These are phyloP conservation scores for Aspergillus avenaceus DNA, from an alignment of 495 filamentous ascomycete species.

Conservation along the genomic window DNA sequence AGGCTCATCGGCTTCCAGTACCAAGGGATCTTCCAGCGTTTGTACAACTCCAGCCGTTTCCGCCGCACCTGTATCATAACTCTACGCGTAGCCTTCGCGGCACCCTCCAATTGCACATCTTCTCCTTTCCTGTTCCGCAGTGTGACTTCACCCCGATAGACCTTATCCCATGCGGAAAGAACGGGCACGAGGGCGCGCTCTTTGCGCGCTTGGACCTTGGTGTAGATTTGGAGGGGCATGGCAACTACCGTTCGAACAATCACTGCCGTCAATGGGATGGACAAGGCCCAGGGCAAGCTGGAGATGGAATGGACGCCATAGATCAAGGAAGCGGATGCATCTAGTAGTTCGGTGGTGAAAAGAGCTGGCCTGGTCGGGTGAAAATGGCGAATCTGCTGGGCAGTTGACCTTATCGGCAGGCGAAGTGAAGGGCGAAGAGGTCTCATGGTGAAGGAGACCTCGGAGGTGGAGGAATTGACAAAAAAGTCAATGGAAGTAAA, in stretches of 20 bases:
- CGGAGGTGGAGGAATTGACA: background rate
- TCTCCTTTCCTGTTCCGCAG: slow-evolving; percentile 1
- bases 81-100: background rate
- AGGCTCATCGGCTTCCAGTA: slow-evolving; percentile 43
- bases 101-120: background rate
- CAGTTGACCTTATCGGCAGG: background rate
- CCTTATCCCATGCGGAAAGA: slow-evolving; percentile 41
- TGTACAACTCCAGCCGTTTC: slow-evolving; percentile 35
- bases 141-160: slow-evolving; percentile 18
- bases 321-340: slow-evolving; percentile 52
- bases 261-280: slow-evolving; percentile 67
- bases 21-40: slow-evolving; percentile 40
- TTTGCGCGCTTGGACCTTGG: slow-evolving; percentile 33
- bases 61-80: slow-evolving; percentile 5
- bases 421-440: slow-evolving; percentile 8
- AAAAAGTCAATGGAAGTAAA: background rate
- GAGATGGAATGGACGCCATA: slow-evolving; percentile 56
- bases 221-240: slow-evolving; percentile 56
- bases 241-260: slow-evolving; percentile 55
- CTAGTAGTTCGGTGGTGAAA: slow-evolving; percentile 44
- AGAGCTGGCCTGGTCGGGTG: slow-evolving; percentile 37
- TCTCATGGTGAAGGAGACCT: slow-evolving; percentile 9
- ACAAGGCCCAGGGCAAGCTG: slow-evolving; percentile 63
- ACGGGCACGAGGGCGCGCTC: slow-evolving; percentile 48
- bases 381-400: slow-evolving; percentile 39